Percentiles rank a stretch among this genome's conserved stretches.
Evolutionary conservation across 1,139 yeast species (phyloP).

Genomic region (Debaryomyces coudertii): DNA sequence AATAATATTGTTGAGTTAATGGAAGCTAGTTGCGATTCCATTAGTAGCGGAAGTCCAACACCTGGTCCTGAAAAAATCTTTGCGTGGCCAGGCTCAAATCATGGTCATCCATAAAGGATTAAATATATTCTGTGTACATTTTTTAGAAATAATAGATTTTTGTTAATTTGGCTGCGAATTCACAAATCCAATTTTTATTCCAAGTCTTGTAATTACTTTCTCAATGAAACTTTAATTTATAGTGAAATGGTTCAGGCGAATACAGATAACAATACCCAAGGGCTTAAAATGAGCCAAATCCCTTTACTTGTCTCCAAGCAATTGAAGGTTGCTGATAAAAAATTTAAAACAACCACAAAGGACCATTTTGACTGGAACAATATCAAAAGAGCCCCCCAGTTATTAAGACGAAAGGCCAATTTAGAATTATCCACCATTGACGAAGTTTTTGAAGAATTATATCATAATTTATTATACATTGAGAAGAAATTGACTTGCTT

Average conservation of each 20-base stretch:
- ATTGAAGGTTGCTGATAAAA: constrained; percentile 22
- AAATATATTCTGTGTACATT: constrained; percentile 8
- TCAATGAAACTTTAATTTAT: neutral
- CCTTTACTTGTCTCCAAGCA: constrained; percentile 19
- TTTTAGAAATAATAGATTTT: constrained; percentile 6
- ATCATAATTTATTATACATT: constrained; percentile 21
- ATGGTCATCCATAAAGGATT: constrained; percentile 56
- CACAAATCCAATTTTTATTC: constrained; percentile 10
- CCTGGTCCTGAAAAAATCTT: constrained; percentile 48
- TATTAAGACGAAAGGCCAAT: constrained; percentile 34
- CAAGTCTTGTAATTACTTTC: neutral
- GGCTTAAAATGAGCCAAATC: constrained; percentile 12
- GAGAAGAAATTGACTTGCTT: constrained; percentile 24
- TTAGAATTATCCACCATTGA: constrained; percentile 38
- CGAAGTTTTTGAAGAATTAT: constrained; percentile 38
- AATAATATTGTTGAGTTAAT: constrained; percentile 23
- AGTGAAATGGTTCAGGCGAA: neutral
- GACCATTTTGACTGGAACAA: constrained; percentile 30
- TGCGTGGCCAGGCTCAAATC: constrained; percentile 74
- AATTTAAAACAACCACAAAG: constrained; percentile 14
- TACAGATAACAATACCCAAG: neutral
- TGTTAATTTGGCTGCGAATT: constrained; percentile 12
- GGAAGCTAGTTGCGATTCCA: constrained; percentile 20
- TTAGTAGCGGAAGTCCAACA: constrained; percentile 29
- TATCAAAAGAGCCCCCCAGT: constrained; percentile 35